Conservation (phyloP, 441 rosid genomes). For the Populus tomentosa region DNA sequence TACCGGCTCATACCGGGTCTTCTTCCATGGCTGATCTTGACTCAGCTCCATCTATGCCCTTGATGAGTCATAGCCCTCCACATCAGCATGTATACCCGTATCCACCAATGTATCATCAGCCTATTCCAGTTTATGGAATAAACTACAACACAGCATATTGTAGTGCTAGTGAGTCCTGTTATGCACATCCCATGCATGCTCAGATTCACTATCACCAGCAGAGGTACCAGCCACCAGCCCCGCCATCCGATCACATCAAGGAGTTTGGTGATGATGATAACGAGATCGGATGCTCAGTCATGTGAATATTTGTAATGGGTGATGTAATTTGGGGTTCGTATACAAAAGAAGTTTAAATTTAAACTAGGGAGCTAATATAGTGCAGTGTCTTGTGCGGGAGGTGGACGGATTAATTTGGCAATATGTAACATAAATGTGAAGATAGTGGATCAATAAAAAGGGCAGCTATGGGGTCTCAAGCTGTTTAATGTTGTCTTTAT, state of each 20-base stretch:
- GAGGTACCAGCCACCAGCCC: slow-evolving; percentile 25
- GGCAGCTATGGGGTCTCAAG: slow-evolving; percentile 2
- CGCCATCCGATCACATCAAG: slow-evolving; percentile 26
- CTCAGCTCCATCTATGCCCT: slow-evolving; percentile 16
- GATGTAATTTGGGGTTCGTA: neutral
- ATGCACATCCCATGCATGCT: slow-evolving; percentile 26
- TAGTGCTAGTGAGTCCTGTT: slow-evolving; percentile 23
- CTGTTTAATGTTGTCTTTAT: neutral
- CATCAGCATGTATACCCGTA: slow-evolving; percentile 19
- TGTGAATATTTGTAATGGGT: slow-evolving; percentile 27
- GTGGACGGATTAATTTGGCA: slow-evolving; percentile 10
- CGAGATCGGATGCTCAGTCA: slow-evolving; percentile 37
- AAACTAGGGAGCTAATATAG: neutral
- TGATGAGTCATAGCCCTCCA: slow-evolving; percentile 20
- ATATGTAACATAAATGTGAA: neutral
- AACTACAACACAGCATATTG: slow-evolving; percentile 38
- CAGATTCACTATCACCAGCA: slow-evolving; percentile 18
- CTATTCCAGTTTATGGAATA: slow-evolving; percentile 35
- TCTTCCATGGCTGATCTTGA: slow-evolving; percentile 1
- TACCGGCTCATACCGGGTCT: neutral
- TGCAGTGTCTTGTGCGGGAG: neutral
- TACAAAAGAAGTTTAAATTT: neutral
- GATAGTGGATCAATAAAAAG: neutral
- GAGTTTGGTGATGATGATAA: slow-evolving; percentile 16
- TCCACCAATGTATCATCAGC: slow-evolving; percentile 22